Base-by-base conservation (phyloP, 306 rosid genomes). In the Sesbania bispinosa region DNA sequence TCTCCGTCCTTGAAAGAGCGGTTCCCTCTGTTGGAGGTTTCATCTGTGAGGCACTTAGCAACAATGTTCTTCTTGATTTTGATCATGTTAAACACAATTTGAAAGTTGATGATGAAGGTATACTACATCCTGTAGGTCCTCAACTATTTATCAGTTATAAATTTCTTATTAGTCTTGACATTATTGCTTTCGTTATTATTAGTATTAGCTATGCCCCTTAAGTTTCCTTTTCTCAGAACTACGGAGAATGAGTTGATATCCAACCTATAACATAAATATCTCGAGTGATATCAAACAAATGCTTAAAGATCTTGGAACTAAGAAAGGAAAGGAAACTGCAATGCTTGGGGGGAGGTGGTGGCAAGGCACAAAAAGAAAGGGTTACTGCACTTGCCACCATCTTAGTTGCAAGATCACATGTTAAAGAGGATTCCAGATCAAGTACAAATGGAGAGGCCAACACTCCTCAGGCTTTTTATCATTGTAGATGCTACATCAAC, bases 401-500 rank as follows among this genome's bases (percentile, higher is more conserved):
- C 77, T 84, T 95, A 74, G 96, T 87, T 58, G 93, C 99, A 69
- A 89, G 96, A 77, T 82, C 96, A 30, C 89, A 60, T 45, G 73
- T 91, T 38, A 87, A 86, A 82, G 96, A 91, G 51, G 90, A 90
- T 81, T 62, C 96, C 5, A 83, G 84, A 33, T 88, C 87, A 66
- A 71, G 84, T 29, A 23, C 75, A 8, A 85, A 88, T 68, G 89
- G 86, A 50, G 93, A 64, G 74, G 73, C 69, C 27, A 75, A 38
- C 68, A 67, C 89, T 43, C 75, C 89, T 82, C 96, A 81, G 79
- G 85, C 87, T n/a, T n/a, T 85, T 80, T 75, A 95, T 97, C 72
- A 88, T 95, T 73, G 99, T 95, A 39, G 99, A 91, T 86, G 96
- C 97, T 78, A 96, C 97, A 8, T 95, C 99, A 79, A 97, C 99